phyloP scores from a whole-genome alignment of 352 stramenopile genomes.

The Aphanomyces cochlioides region DNA sequence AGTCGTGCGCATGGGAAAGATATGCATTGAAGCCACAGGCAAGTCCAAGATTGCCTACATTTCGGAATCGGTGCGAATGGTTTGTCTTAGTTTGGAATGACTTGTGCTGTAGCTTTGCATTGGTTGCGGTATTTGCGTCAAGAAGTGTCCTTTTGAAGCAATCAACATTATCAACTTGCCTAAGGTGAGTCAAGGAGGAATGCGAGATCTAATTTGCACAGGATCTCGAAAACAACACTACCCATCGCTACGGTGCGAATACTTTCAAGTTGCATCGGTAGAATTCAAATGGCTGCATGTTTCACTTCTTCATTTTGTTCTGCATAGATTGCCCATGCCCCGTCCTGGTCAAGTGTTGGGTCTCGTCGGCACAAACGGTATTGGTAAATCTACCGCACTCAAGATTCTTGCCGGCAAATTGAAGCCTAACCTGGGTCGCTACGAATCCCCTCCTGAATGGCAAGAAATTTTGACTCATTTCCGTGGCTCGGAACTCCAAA shows the following conservation, averaged over 20 bases:
- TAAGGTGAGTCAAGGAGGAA: conserved; percentile 53
- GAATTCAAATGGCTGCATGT: neutral
- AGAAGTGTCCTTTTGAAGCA: conserved; percentile 99
- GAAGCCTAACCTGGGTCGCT: conserved; percentile 98
- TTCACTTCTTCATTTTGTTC: conserved; percentile 9
- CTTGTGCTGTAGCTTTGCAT: conserved; percentile 93
- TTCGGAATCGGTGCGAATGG: conserved; percentile 57
- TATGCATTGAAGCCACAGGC: conserved; percentile 98
- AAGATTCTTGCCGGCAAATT: conserved; percentile 99
- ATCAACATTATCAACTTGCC: conserved; percentile 99
- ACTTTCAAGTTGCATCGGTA: conserved; percentile 99
- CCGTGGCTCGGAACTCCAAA: conserved; percentile 96
- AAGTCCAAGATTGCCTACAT: conserved; percentile 98
- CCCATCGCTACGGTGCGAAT: conserved; percentile 99
- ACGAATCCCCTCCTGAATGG: conserved; percentile 97
- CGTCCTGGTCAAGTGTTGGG: conserved; percentile 97
- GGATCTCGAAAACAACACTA: conserved; percentile 98
- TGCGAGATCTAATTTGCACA: neutral
- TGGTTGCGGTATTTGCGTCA: conserved; percentile 99
- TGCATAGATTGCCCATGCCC: conserved; percentile 93
- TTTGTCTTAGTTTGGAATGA: neutral
- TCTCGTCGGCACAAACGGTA: conserved; percentile 99
- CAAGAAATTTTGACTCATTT: conserved; percentile 99
- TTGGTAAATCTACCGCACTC: conserved; percentile 99
- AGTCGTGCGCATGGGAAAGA: conserved; percentile 98